These are phyloP conservation scores for Mucor indicus DNA, from an alignment of 371 early-diverging fungal species.

Conservation along the genomic window DNA sequence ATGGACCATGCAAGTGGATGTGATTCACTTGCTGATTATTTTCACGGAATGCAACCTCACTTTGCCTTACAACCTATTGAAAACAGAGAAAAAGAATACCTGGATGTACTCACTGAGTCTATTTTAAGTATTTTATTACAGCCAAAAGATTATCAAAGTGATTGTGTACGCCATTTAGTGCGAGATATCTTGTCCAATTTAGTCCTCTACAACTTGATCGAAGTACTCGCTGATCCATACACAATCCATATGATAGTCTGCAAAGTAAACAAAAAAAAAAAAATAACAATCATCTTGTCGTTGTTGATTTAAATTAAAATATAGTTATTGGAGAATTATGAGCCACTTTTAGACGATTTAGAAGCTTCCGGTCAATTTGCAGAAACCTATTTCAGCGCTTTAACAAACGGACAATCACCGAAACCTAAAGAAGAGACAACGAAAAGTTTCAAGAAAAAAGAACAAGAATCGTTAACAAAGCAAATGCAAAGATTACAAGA, in stretches of 20 bases:
- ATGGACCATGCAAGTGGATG: constrained; percentile 53
- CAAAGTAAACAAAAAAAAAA: constrained; percentile 31
- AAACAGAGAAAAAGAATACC: constrained; percentile 49
- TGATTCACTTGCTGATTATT: constrained; percentile 39
- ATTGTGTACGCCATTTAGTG: constrained; percentile 53
- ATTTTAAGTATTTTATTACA: constrained; percentile 40
- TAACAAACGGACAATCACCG: constrained; percentile 11
- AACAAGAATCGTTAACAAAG: constrained; percentile 24
- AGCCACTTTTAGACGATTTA: constrained; percentile 23
- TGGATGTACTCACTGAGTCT: constrained; percentile 46
- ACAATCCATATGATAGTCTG: constrained; percentile 58
- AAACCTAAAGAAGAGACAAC: not conserved
- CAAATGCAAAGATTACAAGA: constrained; percentile 43
- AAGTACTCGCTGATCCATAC: constrained; percentile 54
- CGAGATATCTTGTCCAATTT: constrained; percentile 53
- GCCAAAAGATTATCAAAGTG: constrained; percentile 45
- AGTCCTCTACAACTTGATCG: constrained; percentile 45
- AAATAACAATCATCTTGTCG: not conserved
- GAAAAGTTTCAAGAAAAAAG: constrained; percentile 7
- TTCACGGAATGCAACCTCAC: constrained; percentile 66
- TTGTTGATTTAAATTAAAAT: not conserved
- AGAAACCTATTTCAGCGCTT: constrained; percentile 27
- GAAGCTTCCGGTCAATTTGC: constrained; percentile 32
- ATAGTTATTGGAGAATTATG: constrained; percentile 29
- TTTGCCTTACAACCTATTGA: constrained; percentile 48